Conservation (phyloP, 257 asterid genomes). For the Lithospermum erythrorhizon region DNA sequence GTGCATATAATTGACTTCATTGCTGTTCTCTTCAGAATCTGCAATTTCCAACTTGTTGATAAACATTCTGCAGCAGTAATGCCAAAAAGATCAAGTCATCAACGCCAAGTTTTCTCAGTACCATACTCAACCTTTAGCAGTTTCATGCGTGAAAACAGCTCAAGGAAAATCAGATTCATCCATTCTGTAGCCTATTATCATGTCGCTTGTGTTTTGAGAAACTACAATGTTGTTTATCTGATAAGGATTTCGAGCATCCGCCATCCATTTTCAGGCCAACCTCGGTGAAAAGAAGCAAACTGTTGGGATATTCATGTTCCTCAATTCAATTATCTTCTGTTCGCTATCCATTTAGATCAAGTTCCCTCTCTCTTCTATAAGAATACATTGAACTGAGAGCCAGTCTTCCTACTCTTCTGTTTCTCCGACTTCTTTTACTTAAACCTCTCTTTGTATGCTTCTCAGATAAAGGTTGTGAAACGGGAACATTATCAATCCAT, state of each 20-base stretch:
- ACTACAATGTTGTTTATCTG: background rate
- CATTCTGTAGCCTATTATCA: background rate
- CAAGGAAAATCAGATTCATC: background rate
- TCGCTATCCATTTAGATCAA: slow-evolving; percentile 32
- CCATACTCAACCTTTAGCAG: background rate
- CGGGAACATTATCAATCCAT: slow-evolving; percentile 50
- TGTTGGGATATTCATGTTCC: background rate
- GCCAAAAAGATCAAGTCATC: background rate
- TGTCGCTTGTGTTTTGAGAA: background rate
- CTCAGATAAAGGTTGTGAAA: slow-evolving; percentile 23
- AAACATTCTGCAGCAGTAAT: background rate
- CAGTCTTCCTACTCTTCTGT: slow-evolving; percentile 52
- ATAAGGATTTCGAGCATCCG: background rate
- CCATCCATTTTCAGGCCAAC: background rate
- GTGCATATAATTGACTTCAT: no score
- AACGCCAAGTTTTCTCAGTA: background rate
- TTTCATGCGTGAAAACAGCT: background rate
- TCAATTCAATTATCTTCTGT: background rate
- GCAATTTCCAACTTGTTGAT: background rate
- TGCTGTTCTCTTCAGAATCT: background rate
- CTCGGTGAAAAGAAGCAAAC: no score
- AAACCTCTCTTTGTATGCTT: slow-evolving; percentile 29
- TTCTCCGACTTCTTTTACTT: slow-evolving; percentile 37
- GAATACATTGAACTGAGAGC: slow-evolving; percentile 32
- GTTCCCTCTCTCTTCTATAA: slow-evolving; percentile 48